Conservation (phyloP, 2,329 filamentous ascomycete species). For the Setomelanomma holmii region DNA sequence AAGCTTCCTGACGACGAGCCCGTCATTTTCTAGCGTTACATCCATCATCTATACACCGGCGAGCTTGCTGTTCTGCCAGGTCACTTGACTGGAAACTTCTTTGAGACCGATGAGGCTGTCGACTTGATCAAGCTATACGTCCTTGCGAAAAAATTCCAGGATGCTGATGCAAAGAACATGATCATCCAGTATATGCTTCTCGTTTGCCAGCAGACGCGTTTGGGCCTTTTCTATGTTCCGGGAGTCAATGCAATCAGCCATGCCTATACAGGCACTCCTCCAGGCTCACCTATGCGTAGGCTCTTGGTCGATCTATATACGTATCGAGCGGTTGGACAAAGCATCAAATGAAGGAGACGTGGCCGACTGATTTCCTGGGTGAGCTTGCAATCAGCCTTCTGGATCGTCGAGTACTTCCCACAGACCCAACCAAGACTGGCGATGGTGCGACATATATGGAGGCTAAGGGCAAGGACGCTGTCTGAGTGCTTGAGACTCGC, state of each 20-base stretch:
- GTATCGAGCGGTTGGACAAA: not conserved
- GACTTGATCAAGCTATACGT: conserved; percentile 11
- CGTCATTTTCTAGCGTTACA: conserved; percentile 3
- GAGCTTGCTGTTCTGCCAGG: not conserved
- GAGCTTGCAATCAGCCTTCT: not conserved
- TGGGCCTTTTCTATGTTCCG: not conserved
- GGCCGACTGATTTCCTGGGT: not conserved
- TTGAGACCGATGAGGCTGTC: not conserved
- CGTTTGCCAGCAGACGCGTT: not conserved
- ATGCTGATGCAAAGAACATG: conserved; percentile 11
- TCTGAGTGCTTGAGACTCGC: too few species aligned
- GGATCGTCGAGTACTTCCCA: not conserved
- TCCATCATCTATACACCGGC: conserved; percentile 6
- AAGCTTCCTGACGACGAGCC: conserved; percentile 9
- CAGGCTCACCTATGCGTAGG: not conserved
- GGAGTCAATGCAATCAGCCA: not conserved
- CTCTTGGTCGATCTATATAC: not conserved
- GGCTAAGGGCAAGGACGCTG: not conserved
- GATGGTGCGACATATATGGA: not conserved
- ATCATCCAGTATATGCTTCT: not conserved
- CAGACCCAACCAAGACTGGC: not conserved
- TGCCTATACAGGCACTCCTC: not conserved
- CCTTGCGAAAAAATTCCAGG: conserved; percentile 20
- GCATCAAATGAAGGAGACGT: not conserved
- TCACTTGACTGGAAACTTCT: not conserved